These are phyloP conservation scores for Geranomyces variabilis DNA, from an alignment of 192 early-diverging fungal species.

Conservation along the genomic window DNA sequence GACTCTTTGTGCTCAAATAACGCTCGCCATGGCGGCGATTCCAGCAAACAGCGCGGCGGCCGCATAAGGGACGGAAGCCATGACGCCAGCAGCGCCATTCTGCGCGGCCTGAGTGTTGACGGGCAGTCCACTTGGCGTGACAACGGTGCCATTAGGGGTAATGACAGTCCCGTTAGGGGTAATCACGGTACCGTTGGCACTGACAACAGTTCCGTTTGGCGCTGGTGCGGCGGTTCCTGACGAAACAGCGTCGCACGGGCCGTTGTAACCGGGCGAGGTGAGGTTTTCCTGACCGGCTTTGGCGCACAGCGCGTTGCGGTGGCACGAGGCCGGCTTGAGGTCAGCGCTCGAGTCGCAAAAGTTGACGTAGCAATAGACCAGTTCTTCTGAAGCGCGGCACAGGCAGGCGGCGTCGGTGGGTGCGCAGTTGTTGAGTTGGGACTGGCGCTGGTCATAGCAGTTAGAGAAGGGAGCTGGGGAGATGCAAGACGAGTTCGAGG, in stretches of 20 bases:
- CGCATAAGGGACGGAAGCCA: too few relatives aligned
- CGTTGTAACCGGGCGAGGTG: slow-evolving; percentile 3
- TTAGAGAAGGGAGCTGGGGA: too few relatives aligned
- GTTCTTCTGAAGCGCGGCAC: slow-evolving; percentile 5
- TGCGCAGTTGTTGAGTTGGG: not conserved
- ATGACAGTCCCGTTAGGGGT: not conserved
- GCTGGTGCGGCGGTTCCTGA: not conserved
- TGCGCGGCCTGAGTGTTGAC: not conserved
- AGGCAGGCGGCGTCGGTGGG: slow-evolving; percentile 21
- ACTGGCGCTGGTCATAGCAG: too few relatives aligned
- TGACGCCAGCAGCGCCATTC: not conserved
- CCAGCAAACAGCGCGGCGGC: too few relatives aligned
- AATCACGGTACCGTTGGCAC: not conserved
- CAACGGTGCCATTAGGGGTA: not conserved
- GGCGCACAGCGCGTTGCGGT: slow-evolving; percentile 9
- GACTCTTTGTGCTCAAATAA: too few relatives aligned
- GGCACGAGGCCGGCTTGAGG: slow-evolving; percentile 8
- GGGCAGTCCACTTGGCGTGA: not conserved
- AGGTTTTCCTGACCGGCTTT: not conserved
- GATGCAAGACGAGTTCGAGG: too few relatives aligned
- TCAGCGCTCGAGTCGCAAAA: slow-evolving; percentile 21
- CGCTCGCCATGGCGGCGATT: not conserved
- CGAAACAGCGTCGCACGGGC: not conserved
- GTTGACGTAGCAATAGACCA: slow-evolving; percentile 35
- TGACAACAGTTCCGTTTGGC: not conserved